Evolutionary conservation across 495 filamentous ascomycete genomes (phyloP).

Genomic region (Cercophora newfieldiana): DNA sequence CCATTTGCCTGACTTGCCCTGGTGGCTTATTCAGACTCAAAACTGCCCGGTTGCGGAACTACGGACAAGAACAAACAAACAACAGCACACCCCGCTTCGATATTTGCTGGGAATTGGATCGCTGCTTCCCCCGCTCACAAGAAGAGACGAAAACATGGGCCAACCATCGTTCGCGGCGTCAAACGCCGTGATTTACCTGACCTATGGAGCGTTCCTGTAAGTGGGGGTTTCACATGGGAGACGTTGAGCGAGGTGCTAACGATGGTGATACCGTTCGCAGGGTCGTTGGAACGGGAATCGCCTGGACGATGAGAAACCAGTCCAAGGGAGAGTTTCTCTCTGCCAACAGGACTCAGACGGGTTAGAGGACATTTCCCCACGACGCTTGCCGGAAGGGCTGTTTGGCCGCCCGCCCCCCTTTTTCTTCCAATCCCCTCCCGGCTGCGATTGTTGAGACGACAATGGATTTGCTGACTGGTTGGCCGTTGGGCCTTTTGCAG

Average conservation of each 20-base stretch:
- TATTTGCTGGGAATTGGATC: background rate
- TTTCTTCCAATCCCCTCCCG: slow-evolving; percentile 11
- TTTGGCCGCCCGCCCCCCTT: background rate
- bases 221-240: slow-evolving; percentile 18
- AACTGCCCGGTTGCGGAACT: no score
- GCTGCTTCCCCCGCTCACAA: no score
- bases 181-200: slow-evolving; percentile 73
- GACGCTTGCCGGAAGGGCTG: background rate
- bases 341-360: slow-evolving; percentile 73
- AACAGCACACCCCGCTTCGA: no score
- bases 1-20: background rate
- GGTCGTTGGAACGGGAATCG: slow-evolving; percentile 61
- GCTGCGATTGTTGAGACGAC: background rate
- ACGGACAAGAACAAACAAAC: no score
- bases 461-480: slow-evolving; percentile 19
- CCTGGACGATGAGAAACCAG: slow-evolving; percentile 68
- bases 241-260: background rate
- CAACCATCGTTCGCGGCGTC: slow-evolving; percentile 68
- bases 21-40: no score
- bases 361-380: slow-evolving; percentile 45
- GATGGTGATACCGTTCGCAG: slow-evolving; percentile 49
- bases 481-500: slow-evolving; percentile 40
- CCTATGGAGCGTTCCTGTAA: slow-evolving; percentile 71
- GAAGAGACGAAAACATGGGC: slow-evolving; percentile 52
- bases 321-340: slow-evolving; percentile 67